A percentile compares a stretch with the other conserved stretches of the same genome.
These are phyloP conservation scores for Colletotrichum graminicola DNA, from an alignment of 2,329 filamentous ascomycete genomes.

Conservation along the genomic window DNA sequence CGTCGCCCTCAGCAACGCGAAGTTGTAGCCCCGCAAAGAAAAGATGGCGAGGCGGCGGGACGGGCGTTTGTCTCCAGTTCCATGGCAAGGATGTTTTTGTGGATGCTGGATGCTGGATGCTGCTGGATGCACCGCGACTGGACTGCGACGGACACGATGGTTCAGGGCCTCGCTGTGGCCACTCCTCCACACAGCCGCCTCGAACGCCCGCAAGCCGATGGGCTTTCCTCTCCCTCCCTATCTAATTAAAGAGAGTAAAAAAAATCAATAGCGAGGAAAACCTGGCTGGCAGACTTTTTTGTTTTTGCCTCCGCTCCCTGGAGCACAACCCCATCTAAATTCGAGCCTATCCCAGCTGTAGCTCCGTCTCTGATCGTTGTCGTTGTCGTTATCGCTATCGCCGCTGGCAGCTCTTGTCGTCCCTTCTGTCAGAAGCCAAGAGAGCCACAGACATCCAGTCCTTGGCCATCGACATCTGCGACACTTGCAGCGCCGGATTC, in stretches of 20 bases:
- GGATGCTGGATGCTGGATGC: conserved; percentile 17
- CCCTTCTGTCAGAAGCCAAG: conserved; percentile 21
- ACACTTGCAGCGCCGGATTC: conserved; percentile 19
- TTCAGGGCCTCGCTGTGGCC: conserved; percentile 15
- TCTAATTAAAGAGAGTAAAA: conserved; percentile 16
- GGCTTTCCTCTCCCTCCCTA: conserved; percentile 21
- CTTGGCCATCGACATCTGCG: conserved; percentile 26
- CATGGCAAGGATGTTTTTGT: conserved; percentile 10
- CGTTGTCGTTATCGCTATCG: background rate
- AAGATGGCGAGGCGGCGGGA: background rate
- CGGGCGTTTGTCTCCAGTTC: conserved; percentile 11
- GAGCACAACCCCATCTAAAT: conserved; percentile 26
- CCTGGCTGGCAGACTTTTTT: background rate
- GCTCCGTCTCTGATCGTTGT: background rate
- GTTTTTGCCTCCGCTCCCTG: conserved; percentile 8
- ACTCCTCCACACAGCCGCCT: conserved; percentile 28
- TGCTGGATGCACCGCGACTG: conserved; percentile 15
- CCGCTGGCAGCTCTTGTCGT: background rate
- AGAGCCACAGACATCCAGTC: conserved; percentile 14
- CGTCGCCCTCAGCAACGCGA: conserved; percentile 10
- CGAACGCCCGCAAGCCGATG: conserved; percentile 34
- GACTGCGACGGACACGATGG: conserved; percentile 3
- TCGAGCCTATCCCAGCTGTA: background rate
- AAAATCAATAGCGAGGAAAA: conserved; percentile 19
- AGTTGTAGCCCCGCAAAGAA: background rate